Conservation (phyloP, 169 alveolate genomes). For the Plasmodium adleri region DNA sequence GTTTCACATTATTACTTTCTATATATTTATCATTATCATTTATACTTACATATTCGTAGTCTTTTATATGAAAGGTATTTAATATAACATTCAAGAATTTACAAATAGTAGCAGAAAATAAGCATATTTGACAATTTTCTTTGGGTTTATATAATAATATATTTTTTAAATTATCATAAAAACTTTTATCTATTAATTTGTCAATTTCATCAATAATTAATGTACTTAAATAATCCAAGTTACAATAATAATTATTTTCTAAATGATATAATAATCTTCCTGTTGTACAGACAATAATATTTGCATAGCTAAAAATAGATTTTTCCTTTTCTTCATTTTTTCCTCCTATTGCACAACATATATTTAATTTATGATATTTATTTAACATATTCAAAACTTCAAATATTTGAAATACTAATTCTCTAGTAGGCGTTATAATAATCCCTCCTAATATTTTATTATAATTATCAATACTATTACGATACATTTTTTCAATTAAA, state of each 20-base stretch:
- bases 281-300: constrained; percentile 96
- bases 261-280: constrained; percentile 95
- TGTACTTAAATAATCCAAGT: constrained; percentile 66
- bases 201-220: constrained; percentile 71
- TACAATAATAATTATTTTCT: constrained; percentile 72
- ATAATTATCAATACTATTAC: constrained; percentile 96
- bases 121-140: constrained; percentile 64
- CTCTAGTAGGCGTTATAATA: constrained; percentile 98
- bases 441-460: constrained; percentile 84
- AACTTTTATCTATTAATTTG: constrained; percentile 72
- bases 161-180: constrained; percentile 70
- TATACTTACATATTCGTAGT: constrained; percentile 69
- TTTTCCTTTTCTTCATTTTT: constrained; percentile 88
- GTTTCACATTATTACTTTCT: constrained; percentile 69
- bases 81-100: constrained; percentile 62
- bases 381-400: constrained; percentile 95
- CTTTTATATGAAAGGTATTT: constrained; percentile 55
- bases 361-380: constrained; percentile 89
- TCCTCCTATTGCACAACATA: constrained; percentile 94
- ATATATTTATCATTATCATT: constrained; percentile 66
- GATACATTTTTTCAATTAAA: constrained; percentile 92
- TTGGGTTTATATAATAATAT: constrained; percentile 63
- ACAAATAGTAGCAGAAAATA: constrained; percentile 70
- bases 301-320: constrained; percentile 92
- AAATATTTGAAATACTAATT: constrained; percentile 95